These are phyloP conservation scores for Arthrobotrys megalospora DNA, from an alignment of 2,329 filamentous ascomycete genomes.

Conservation along the genomic window DNA sequence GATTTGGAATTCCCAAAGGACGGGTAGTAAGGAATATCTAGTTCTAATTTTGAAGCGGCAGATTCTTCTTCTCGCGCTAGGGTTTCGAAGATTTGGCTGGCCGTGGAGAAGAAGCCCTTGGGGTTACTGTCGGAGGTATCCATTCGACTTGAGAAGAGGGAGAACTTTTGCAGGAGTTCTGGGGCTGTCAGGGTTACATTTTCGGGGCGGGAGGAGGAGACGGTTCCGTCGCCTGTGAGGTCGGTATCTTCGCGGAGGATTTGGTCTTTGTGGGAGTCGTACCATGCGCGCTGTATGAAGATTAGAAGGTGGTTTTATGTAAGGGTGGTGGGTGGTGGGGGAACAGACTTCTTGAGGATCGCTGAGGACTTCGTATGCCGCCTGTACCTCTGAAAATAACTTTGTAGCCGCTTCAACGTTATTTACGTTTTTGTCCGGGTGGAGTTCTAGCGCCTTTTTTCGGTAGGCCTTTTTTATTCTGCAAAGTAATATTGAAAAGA, in stretches of 20 bases:
- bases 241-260: slow-evolving; percentile 79
- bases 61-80: slow-evolving; percentile 84
- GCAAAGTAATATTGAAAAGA: neutral
- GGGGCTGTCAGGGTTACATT: slow-evolving; percentile 81
- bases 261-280: slow-evolving; percentile 91
- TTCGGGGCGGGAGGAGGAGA: slow-evolving; percentile 72
- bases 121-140: slow-evolving; percentile 69
- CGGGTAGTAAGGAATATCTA: slow-evolving; percentile 78
- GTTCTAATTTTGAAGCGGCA: slow-evolving; percentile 78
- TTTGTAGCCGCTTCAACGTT: slow-evolving; percentile 86
- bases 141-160: slow-evolving; percentile 60
- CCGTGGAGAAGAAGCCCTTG: slow-evolving; percentile 85
- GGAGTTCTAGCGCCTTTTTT: slow-evolving; percentile 89
- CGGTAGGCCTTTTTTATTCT: slow-evolving; percentile 96
- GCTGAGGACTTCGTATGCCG: slow-evolving; percentile 95
- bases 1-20: slow-evolving; percentile 85
- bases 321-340: too few species aligned
- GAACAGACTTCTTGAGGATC: slow-evolving; percentile 82
- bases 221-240: slow-evolving; percentile 42
- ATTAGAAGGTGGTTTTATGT: neutral
- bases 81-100: slow-evolving; percentile 82
- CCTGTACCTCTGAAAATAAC: slow-evolving; percentile 90
- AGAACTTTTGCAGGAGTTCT: slow-evolving; percentile 76
- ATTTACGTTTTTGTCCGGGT: slow-evolving; percentile 93
- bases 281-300: slow-evolving; percentile 83